phyloP scores from a whole-genome alignment of 2,329 filamentous ascomycete genomes.

The Juglanconis juglandina region DNA sequence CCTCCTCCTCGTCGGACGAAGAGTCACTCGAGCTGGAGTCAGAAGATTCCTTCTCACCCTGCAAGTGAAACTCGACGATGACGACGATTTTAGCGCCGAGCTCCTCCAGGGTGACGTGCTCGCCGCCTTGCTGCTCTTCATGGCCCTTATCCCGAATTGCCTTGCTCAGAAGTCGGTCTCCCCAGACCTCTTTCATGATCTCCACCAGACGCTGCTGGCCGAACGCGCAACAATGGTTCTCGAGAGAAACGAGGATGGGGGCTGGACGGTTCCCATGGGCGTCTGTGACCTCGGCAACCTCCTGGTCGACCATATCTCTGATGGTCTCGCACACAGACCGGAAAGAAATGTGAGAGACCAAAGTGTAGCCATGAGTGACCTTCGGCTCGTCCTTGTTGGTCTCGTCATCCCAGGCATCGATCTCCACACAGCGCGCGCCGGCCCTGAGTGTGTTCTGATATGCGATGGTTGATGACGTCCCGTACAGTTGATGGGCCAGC shows the following conservation, averaged over 20 bases:
- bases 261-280: slow-evolving; percentile 41
- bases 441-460: slow-evolving; percentile 61
- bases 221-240: slow-evolving; percentile 61
- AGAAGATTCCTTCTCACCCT: slow-evolving; percentile 41
- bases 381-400: slow-evolving; percentile 62
- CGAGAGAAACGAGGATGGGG: slow-evolving; percentile 62
- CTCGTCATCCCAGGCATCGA: slow-evolving; percentile 68
- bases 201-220: slow-evolving; percentile 60
- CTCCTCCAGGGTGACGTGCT: slow-evolving; percentile 57
- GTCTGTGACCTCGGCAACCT: slow-evolving; percentile 43
- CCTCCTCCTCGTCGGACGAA: slow-evolving; percentile 32
- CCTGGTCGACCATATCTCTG: slow-evolving; percentile 57
- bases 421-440: slow-evolving; percentile 68
- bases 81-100: slow-evolving; percentile 62
- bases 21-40: slow-evolving; percentile 31
- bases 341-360: slow-evolving; percentile 64
- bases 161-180: slow-evolving; percentile 55
- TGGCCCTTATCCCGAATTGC: slow-evolving; percentile 55
- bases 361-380: slow-evolving; percentile 67
- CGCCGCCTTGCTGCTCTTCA: slow-evolving; percentile 49
- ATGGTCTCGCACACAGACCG: slow-evolving; percentile 64
- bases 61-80: slow-evolving; percentile 65
- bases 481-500: slow-evolving; percentile 66
- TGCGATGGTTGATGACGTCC: slow-evolving; percentile 57
- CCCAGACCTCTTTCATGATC: slow-evolving; percentile 65